Evolutionary conservation across 208 protist genomes (phyloP).

Genomic region (Leptomonas seymouri): DNA sequence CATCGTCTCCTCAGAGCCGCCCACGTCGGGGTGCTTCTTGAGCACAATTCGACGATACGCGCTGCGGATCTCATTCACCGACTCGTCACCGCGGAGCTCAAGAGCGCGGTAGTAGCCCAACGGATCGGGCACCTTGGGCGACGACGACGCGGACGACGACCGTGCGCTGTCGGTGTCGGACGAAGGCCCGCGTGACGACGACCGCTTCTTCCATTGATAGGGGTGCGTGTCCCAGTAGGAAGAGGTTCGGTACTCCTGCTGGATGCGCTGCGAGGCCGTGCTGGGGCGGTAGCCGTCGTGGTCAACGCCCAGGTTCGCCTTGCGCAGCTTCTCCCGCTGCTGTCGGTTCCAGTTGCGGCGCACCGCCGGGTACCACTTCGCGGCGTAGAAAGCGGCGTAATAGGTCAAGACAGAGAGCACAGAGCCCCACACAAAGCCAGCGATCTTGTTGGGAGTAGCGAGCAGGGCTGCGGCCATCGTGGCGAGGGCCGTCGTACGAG

Average conservation of each 20-base stretch:
- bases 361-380: conserved; percentile 55
- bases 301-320: conserved; percentile 39
- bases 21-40: conserved; percentile 83
- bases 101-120: conserved; percentile 81
- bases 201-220: conserved; percentile 44
- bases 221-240: conserved; percentile 84
- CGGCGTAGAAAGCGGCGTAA: conserved; percentile 69
- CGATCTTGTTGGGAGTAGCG: conserved; percentile 70
- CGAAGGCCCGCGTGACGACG: background rate
- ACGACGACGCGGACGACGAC: conserved; percentile 10
- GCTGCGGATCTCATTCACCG: conserved; percentile 89
- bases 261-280: conserved; percentile 54
- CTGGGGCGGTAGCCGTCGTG: conserved; percentile 55
- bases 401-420: conserved; percentile 54
- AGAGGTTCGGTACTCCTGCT: conserved; percentile 75
- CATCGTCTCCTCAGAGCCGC: conserved; percentile 75
- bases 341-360: conserved; percentile 57
- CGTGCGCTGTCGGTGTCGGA: background rate
- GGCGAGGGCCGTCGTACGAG: conserved; percentile 41
- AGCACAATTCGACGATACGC: conserved; percentile 82
- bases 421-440: conserved; percentile 55
- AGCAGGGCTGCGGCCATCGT: conserved; percentile 38
- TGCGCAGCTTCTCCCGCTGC: conserved; percentile 46
- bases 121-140: conserved; percentile 31
- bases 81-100: conserved; percentile 68